Evolutionary conservation across 352 stramenopile genomes (phyloP), one percentile per base, ranked within the genome.

Genomic region (Globisporangium radiosum): DNA sequence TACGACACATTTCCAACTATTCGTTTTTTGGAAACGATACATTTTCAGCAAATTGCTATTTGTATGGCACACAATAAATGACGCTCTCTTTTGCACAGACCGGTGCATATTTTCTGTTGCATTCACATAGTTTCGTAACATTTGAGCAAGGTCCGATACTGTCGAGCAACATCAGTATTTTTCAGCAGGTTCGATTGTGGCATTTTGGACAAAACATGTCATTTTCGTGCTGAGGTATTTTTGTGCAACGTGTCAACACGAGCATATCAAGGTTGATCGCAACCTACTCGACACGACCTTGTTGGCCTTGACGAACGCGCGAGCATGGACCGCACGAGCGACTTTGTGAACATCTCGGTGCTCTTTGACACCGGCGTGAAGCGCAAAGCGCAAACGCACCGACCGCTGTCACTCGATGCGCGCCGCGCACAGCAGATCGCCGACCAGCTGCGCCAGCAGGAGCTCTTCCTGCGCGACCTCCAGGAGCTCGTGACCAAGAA

Each of bases 271-370:
- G 14, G 10, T 33, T 8, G 5, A 50, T 7, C 45, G n/a, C 45
- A 10, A 25, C 15, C 5, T 33, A 33, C 25, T 33, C 25, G 25
- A 33, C 25, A 33, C 25, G 25, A 33, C 25, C 25, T 33, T 33
- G 25, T 33, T 33, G 25, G 19, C 19, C 25, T 33, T 33, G 25
- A 33, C 25, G 25, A 33, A 33, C 25, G 45, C 45, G 13, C 25
- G 42, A 39, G 25, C 50, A 86, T 72, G 75, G 84, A 94, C 69
- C 78, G 82, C 36, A 94, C 84, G 64, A 83, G 76, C 69, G 81
- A 94, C 66, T 94, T 94, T 50, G 81, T 91, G 51, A 80, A 83
- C 61, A 90, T 94, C 65, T 83, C 79, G 49, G 76, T 92, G 72
- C 78, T 94, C 37, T 94, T 92, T 48, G 81, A 89, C 65, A 87